Conservation (phyloP, 495 filamentous ascomycete genomes). For the Physcia stellaris region DNA sequence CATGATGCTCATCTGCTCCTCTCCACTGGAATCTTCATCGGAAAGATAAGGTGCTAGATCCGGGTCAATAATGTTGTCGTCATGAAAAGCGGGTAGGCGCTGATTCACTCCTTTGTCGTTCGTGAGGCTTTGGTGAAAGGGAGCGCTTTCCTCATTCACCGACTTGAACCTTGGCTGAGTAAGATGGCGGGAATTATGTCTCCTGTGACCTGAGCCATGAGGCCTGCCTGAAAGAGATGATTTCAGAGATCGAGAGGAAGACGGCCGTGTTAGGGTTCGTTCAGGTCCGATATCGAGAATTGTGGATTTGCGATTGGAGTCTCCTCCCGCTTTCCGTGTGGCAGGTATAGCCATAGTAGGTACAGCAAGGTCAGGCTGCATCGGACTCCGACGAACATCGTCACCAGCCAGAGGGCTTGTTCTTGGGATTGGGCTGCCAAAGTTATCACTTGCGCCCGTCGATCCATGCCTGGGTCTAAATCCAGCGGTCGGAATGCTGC, state of each 20-base stretch:
- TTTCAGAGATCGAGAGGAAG: conserved; percentile 87
- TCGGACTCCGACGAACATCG: conserved; percentile 17
- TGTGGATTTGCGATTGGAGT: conserved; percentile 68
- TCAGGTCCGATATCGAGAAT: conserved; percentile 82
- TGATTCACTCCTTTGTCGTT: conserved; percentile 50
- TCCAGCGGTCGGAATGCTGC: conserved; percentile 10
- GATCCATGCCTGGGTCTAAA: conserved; percentile 19
- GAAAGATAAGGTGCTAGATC: conserved; percentile 92
- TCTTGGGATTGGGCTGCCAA: conserved; percentile 37
- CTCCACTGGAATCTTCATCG: conserved; percentile 81
- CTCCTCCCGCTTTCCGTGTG: conserved; percentile 68
- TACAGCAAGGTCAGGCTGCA: conserved; percentile 13
- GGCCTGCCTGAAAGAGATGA: conserved; percentile 53
- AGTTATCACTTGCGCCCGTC: conserved; percentile 16
- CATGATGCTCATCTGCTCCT: conserved; percentile 81
- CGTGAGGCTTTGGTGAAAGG: conserved; percentile 63
- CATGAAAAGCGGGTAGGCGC: conserved; percentile 82
- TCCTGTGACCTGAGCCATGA: conserved; percentile 61
- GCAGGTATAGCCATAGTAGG: conserved; percentile 78
- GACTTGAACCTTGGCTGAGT: conserved; percentile 45
- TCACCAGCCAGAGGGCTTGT: conserved; percentile 14
- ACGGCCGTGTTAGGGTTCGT: conserved; percentile 60
- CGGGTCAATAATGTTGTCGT: conserved; percentile 95
- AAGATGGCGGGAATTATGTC: conserved; percentile 68
- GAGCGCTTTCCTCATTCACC: conserved; percentile 65